Percentiles rank a stretch among this genome's conserved stretches.
phyloP scores from a whole-genome alignment of 495 filamentous ascomycete species.

The Achaetomiella virescens region DNA sequence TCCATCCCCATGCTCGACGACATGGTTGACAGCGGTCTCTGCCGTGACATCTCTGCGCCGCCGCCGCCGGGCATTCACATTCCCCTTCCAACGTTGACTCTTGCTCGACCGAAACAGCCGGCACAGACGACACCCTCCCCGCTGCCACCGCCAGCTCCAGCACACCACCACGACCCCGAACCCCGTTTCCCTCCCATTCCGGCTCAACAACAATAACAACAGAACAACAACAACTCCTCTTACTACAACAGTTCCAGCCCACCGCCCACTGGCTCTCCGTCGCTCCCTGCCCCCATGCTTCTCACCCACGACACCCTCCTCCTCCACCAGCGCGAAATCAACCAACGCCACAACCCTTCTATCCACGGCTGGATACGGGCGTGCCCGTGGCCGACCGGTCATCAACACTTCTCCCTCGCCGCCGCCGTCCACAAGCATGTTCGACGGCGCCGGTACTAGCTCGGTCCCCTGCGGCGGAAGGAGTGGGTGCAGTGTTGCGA shows the following conservation, averaged over 20 bases:
- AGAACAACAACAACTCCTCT: too few relatives aligned
- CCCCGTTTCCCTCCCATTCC: background rate
- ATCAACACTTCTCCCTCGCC: too few relatives aligned
- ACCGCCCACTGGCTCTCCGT: too few relatives aligned
- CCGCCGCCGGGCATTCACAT: background rate
- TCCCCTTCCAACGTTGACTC: slow-evolving; percentile 9
- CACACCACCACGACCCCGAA: background rate
- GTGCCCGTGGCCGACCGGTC: too few relatives aligned
- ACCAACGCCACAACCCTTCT: too few relatives aligned
- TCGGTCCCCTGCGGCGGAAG: background rate
- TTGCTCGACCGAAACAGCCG: slow-evolving; percentile 9
- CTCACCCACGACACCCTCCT: too few relatives aligned
- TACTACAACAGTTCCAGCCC: too few relatives aligned
- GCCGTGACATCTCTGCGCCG: background rate
- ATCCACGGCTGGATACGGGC: too few relatives aligned
- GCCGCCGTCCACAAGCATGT: too few relatives aligned
- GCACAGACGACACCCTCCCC: slow-evolving; percentile 8
- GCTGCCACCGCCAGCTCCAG: background rate
- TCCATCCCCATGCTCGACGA: background rate
- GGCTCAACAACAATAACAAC: background rate
- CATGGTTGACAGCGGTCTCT: background rate
- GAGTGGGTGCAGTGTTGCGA: background rate
- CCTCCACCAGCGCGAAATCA: too few relatives aligned
- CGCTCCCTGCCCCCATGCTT: too few relatives aligned
- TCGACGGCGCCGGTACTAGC: too few relatives aligned